These are phyloP conservation scores for Globisporangium iwayamae DNA, from an alignment of 352 stramenopile genomes.

Conservation along the genomic window DNA sequence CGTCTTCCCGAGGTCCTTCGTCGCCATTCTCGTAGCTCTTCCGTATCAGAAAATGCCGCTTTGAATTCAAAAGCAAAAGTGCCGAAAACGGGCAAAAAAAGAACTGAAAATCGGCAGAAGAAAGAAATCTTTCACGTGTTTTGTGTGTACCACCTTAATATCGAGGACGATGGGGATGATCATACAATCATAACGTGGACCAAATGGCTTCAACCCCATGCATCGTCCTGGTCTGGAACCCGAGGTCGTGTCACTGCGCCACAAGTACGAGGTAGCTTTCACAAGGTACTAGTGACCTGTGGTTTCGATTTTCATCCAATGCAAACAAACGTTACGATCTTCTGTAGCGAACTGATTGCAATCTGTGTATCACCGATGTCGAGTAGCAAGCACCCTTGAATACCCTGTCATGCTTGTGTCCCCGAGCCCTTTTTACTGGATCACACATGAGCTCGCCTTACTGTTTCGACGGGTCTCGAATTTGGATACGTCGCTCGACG, in stretches of 20 bases:
- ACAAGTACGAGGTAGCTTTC: too few relatives aligned
- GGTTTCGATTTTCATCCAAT: too few relatives aligned
- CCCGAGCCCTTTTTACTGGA: too few relatives aligned
- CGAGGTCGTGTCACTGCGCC: too few relatives aligned
- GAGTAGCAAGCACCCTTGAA: too few relatives aligned
- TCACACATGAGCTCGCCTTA: neutral
- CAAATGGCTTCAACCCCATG: too few relatives aligned
- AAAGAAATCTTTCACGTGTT: constrained; percentile 14
- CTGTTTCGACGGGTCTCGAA: constrained; percentile 29
- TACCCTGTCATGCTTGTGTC: too few relatives aligned
- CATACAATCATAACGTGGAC: neutral
- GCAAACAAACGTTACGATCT: too few relatives aligned
- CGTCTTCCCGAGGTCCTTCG: constrained; percentile 21
- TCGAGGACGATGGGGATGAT: neutral
- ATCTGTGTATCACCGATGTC: too few relatives aligned
- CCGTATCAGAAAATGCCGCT: constrained; percentile 4
- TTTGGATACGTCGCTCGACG: constrained; percentile 61
- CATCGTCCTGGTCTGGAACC: too few relatives aligned
- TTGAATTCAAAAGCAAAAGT: constrained; percentile 1
- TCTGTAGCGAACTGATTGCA: too few relatives aligned
- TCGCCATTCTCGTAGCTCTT: constrained; percentile 13
- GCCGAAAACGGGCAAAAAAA: neutral
- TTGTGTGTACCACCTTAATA: constrained; percentile 13
- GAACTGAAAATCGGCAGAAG: constrained; percentile 3
- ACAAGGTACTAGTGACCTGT: too few relatives aligned